phyloP scores from a whole-genome alignment of 1,284 basidiomycete genomes.

The Leccinum huronense region DNA sequence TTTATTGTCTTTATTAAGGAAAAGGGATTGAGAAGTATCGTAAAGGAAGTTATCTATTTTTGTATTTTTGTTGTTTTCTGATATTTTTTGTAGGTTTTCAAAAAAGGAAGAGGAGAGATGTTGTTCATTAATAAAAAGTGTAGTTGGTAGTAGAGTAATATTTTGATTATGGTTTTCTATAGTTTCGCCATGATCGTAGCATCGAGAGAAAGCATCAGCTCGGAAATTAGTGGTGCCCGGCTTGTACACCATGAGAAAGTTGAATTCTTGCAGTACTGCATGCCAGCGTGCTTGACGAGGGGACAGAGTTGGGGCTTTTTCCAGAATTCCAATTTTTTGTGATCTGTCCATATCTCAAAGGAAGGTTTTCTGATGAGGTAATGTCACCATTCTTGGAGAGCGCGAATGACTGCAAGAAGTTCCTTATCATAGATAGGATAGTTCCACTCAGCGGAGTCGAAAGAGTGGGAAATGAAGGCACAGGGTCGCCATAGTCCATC shows the following conservation, averaged over 20 bases:
- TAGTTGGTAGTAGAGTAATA: not conserved
- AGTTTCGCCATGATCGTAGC: not conserved
- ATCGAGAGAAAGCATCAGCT: fast-evolving
- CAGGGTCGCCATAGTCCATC: not conserved
- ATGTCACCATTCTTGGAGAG: not conserved
- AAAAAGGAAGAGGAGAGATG: too few species aligned
- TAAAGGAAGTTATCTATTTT: not conserved
- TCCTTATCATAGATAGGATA: not conserved
- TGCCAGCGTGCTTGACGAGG: not conserved
- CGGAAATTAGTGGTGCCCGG: fast-evolving
- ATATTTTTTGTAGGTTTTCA: too few species aligned
- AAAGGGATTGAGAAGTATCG: not conserved
- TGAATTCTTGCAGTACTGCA: not conserved
- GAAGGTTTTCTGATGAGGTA: not conserved
- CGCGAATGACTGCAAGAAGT: not conserved
- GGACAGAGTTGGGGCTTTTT: too few species aligned
- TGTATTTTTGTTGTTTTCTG: not conserved
- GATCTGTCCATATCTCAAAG: not conserved
- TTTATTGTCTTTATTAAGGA: not conserved
- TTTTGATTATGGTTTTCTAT: not conserved
- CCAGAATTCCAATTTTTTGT: not conserved
- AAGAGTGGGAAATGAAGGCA: not conserved
- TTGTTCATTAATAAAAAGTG: not conserved
- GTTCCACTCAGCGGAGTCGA: not conserved
- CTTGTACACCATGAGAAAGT: not conserved